Base-by-base conservation (phyloP, 1,139 yeast species). In the Arxiozyma slooffiae region DNA sequence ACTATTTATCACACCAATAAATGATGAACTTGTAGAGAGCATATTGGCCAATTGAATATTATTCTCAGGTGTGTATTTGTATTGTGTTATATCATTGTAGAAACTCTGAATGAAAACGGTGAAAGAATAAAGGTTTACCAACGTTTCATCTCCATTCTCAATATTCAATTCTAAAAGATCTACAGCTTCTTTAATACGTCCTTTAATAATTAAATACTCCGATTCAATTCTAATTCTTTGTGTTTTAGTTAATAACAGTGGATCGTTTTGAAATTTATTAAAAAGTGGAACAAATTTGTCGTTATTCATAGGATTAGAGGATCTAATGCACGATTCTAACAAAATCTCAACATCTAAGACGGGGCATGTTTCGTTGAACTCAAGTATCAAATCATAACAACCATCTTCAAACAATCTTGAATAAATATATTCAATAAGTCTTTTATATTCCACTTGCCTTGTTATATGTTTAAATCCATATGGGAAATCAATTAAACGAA, bases 11-110 rank as follows among this genome's bases (percentile, higher is more conserved):
- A 59, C 62, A 7, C 47, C 20, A 38, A 57, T 59, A 9, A 58
- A 56, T 1, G 55, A 52, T 21, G 48, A 30, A 17, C 45, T 30
- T 34, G 45, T 30, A 6, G 45, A 42, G 14, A 42, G 22, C 45
- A 42, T 51, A 48, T 65, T 64, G 6, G 67, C 64, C n/a, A 64
- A 55, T 43, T 65, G 68, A 38, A 62, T 48, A 8, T 62, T 58
- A 41, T 60, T 62, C 38, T 59, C 59, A 1, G 66, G 59, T 14
- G 41, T 21, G 14, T 52, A 55, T 30, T 53, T 47, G 22, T 52
- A 48, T 16, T 39, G 21, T 3, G 38, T 34, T 14, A 52, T 41
- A 1, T 52, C 53, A 14, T 34, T 50, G 6, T 47, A 48, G 47
- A 62, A 62, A 47, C 63, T 61, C 41, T 56, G 57, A 48, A 62